These are phyloP conservation scores for Cystoderma amianthinum DNA, from an alignment of 768 basidiomycete species.

Conservation along the genomic window DNA sequence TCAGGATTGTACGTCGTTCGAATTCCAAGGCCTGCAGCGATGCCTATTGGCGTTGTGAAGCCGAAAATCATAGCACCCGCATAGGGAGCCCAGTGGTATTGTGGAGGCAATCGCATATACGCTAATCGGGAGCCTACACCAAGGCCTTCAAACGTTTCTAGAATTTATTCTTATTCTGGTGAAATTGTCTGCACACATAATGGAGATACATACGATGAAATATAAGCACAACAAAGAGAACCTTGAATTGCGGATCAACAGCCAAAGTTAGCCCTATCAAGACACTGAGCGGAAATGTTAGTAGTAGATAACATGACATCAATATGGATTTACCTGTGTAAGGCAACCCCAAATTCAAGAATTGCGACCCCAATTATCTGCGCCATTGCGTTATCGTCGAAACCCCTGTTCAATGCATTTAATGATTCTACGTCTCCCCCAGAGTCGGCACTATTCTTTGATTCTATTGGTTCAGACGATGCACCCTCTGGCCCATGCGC, in stretches of 20 bases:
- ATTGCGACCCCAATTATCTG: conserved; percentile 87
- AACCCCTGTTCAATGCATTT: conserved; percentile 8
- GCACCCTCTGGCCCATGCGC: conserved; percentile 64
- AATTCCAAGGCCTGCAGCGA: conserved; percentile 80
- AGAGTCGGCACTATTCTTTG: conserved; percentile 11
- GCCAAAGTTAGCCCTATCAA: conserved; percentile 89
- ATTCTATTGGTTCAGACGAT: too few relatives aligned
- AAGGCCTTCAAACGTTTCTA: conserved; percentile 92
- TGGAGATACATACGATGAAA: conserved; percentile 73
- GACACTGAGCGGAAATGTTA: conserved; percentile 34
- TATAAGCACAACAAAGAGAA: conserved; percentile 81
- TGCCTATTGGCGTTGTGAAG: conserved; percentile 80
- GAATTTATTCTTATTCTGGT: neutral
- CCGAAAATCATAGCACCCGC: conserved; percentile 61
- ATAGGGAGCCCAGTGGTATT: conserved; percentile 51
- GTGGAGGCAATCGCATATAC: conserved; percentile 52
- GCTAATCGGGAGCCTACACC: conserved; percentile 90
- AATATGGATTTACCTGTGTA: conserved; percentile 54
- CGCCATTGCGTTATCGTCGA: conserved; percentile 41
- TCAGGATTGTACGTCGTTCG: conserved; percentile 76
- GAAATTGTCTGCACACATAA: neutral
- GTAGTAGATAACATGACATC: neutral
- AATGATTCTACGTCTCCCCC: conserved; percentile 23
- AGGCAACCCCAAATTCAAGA: conserved; percentile 87
- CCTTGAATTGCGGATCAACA: conserved; percentile 71